Percentiles rank a stretch among this genome's conserved stretches.
phyloP scores from a whole-genome alignment of 164 flowering plant species.

The Cinnamomum chago region DNA sequence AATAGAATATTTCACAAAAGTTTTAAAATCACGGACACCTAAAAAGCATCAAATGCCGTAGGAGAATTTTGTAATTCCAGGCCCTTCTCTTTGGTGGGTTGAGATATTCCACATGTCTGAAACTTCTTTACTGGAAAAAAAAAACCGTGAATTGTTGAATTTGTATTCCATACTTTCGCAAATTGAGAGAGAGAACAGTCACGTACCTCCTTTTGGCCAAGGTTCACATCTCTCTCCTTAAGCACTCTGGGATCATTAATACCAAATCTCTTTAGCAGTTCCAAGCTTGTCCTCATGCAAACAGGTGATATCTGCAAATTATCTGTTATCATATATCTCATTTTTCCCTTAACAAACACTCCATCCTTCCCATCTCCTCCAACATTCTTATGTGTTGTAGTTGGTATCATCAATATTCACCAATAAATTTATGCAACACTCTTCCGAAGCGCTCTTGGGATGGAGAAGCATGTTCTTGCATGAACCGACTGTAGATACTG shows the following conservation, averaged over 20 bases:
- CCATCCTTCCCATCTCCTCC: not conserved
- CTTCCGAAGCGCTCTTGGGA: not conserved
- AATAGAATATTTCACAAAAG: no score
- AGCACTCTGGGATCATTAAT: not conserved
- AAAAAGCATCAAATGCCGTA: no score
- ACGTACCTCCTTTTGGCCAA: constrained; percentile 9
- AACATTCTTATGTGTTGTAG: no score
- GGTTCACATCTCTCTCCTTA: not conserved
- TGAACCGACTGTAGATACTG: not conserved
- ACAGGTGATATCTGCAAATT: not conserved
- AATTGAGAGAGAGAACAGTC: no score
- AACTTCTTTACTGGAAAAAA: no score
- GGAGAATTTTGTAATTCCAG: no score
- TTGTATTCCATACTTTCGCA: no score
- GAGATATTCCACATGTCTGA: no score
- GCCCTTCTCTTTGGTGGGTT: no score
- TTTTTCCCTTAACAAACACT: constrained; percentile 6
- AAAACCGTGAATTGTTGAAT: no score
- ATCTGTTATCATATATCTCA: constrained; percentile 6
- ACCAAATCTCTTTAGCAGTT: not conserved
- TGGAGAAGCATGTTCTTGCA: constrained; percentile 2
- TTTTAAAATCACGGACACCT: no score
- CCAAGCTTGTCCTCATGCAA: not conserved
- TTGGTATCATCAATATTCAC: not conserved
- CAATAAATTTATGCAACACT: not conserved